Base-by-base conservation (phyloP, 2,329 filamentous ascomycete species). In the Canariomyces notabilis region DNA sequence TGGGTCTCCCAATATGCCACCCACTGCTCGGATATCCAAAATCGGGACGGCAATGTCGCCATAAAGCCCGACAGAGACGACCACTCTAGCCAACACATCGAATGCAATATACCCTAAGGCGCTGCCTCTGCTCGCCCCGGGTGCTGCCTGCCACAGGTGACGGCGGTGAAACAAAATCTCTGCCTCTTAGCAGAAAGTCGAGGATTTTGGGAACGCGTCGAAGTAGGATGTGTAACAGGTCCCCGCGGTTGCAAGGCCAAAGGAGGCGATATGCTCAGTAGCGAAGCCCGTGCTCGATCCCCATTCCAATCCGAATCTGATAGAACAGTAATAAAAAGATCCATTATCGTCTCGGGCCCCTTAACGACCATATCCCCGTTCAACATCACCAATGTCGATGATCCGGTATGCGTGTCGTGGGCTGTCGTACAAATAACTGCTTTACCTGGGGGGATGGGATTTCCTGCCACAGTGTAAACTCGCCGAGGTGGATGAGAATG, bases 321-420 rank as follows among this genome's bases (percentile, higher is more conserved):
- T 44, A 49, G 37, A 31, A 46, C 21, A 32, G 41, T 42, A 45
- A 32, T 46, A 21, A 49, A 47, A 49, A 37, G 37, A 35, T n/a
- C n/a, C n/a, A 42, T 34, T 35, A 35, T 44, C 37, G 19, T 35
- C 37, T 44, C n/a, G 21, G 42, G 41, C 40, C 37, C 50, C 43
- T 35, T 22, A 57, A 55, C 52, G 52, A 52, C 52, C 29, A 35
- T 46, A 22, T 48, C 22, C n/a, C n/a, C n/a, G n/a, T n/a, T 44
- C 35, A 47, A 48, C 40, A 20, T 54, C 48, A 35, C 26, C 35
- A 48, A 42, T 43, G 44, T 48, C n/a, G 31, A 47, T 48, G 45
- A 38, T 49, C 41, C 46, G 50, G 23, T 50, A 48, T 50, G 44
- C 50, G 42, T 51, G 42, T 51, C 46, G 42, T 50, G 31, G 46